phyloP scores from a whole-genome alignment of 306 rosid species.

The Malus fusca region DNA sequence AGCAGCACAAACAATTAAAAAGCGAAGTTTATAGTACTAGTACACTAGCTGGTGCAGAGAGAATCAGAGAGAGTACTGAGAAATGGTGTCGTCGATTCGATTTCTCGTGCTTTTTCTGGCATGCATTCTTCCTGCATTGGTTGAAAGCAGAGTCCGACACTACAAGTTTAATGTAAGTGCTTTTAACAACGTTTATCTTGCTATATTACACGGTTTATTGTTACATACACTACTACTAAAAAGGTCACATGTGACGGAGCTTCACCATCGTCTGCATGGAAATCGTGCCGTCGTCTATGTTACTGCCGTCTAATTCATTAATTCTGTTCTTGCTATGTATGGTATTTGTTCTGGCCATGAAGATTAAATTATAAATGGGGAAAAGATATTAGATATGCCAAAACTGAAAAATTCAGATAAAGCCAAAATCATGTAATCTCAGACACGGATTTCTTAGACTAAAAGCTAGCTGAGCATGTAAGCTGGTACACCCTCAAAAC shows the following conservation, averaged over 20 bases:
- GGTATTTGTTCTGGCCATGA: background rate
- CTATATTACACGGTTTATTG: background rate
- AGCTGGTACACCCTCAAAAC: constrained; percentile 19
- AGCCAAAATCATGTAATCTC: background rate
- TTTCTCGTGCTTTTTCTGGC: constrained; percentile 35
- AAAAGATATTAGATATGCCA: background rate
- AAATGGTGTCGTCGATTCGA: constrained; percentile 48
- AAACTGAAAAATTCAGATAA: background rate
- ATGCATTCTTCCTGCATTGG: constrained; percentile 60
- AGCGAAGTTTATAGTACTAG: background rate
- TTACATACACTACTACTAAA: background rate
- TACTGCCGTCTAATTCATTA: background rate
- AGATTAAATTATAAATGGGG: background rate
- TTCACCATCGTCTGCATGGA: background rate
- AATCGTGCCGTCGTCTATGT: background rate
- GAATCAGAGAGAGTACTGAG: background rate
- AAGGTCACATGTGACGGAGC: background rate
- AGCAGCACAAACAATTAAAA: background rate
- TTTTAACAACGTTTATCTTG: background rate
- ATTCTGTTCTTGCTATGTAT: background rate
- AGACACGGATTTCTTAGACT: background rate
- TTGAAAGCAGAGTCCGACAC: constrained; percentile 63
- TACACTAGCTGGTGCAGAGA: background rate
- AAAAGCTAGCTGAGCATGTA: constrained; percentile 13
- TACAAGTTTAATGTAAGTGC: constrained; percentile 72